Conservation (phyloP, 23 red algal species). For the Gracilaria caudata region DNA sequence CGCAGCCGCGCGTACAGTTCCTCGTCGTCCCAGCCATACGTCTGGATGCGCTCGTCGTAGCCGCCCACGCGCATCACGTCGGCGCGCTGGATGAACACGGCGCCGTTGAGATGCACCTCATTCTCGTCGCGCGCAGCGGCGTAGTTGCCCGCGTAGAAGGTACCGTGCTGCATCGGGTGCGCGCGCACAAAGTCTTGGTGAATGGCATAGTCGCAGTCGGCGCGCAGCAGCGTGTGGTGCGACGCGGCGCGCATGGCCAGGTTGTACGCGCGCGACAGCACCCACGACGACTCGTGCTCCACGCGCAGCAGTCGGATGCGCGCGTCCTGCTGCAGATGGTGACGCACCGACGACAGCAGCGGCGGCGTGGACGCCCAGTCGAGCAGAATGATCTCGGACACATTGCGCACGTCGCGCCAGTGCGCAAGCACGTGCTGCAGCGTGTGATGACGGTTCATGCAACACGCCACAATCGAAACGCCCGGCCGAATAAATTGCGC, state of each 20-base stretch:
- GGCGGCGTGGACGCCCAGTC: slow-evolving; percentile 75
- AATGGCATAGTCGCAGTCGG: slow-evolving; percentile 77
- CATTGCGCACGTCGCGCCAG: slow-evolving; percentile 44
- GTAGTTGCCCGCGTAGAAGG: slow-evolving; percentile 78
- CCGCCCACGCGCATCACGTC: slow-evolving; percentile 65
- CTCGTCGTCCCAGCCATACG: slow-evolving; percentile 86
- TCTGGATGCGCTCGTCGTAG: slow-evolving; percentile 88
- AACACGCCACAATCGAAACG: slow-evolving; percentile 69
- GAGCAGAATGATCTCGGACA: slow-evolving; percentile 68
- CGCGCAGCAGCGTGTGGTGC: slow-evolving; percentile 52
- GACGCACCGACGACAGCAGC: not conserved
- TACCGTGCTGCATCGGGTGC: slow-evolving; percentile 28
- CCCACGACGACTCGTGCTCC: slow-evolving; percentile 48
- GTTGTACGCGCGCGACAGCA: slow-evolving; percentile 79
- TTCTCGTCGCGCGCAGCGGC: slow-evolving; percentile 69
- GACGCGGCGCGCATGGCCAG: slow-evolving; percentile 47
- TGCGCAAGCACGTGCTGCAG: slow-evolving; percentile 27
- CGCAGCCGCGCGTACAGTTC: slow-evolving; percentile 72
- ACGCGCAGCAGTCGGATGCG: slow-evolving; percentile 63
- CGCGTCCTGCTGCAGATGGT: not conserved
- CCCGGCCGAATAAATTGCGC: slow-evolving; percentile 2
- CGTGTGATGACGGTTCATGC: slow-evolving; percentile 74
- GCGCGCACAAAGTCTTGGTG: slow-evolving; percentile 44
- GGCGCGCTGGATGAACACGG: slow-evolving; percentile 42
- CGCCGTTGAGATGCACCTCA: slow-evolving; percentile 86